A percentile compares a stretch with the other conserved stretches of the same genome.
Conservation (phyloP, 345 rosid genomes). For the Alliaria petiolata region DNA sequence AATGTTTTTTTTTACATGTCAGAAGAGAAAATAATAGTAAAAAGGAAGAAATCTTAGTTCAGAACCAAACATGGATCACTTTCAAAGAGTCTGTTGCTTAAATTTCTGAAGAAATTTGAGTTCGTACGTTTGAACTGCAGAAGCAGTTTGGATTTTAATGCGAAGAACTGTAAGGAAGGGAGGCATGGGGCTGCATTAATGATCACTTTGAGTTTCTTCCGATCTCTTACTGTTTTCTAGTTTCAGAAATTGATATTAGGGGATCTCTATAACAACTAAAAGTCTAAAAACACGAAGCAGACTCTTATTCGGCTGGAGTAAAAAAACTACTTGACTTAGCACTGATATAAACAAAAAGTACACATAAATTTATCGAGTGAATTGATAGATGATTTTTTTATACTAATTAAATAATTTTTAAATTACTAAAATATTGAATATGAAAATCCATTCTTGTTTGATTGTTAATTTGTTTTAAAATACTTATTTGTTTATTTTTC, state of each 20-base stretch:
- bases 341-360: too few relatives aligned
- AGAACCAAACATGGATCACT: slow-evolving; percentile 30
- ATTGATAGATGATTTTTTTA: too few relatives aligned
- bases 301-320: neutral
- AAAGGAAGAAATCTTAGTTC: slow-evolving; percentile 13
- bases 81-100: slow-evolving; percentile 31
- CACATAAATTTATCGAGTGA: too few relatives aligned
- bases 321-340: neutral
- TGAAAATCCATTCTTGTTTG: too few relatives aligned
- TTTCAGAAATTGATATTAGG: neutral
- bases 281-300: neutral
- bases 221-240: slow-evolving; percentile 6
- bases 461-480: too few relatives aligned
- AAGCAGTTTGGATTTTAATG: slow-evolving; percentile 34
- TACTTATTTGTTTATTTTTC: too few relatives aligned
- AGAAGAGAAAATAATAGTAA: slow-evolving; percentile 18
- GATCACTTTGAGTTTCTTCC: slow-evolving; percentile 28
- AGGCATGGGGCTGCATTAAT: slow-evolving; percentile 35
- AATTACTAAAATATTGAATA: too few relatives aligned
- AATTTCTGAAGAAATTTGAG: slow-evolving; percentile 38
- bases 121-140: slow-evolving; percentile 38
- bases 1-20: slow-evolving; percentile 47
- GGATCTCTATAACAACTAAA: neutral
- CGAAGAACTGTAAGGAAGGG: slow-evolving; percentile 25
- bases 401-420: too few relatives aligned